These are phyloP conservation scores for Cryptosporidium andersoni DNA, from an alignment of 169 alveolate genomes.

Conservation along the genomic window DNA sequence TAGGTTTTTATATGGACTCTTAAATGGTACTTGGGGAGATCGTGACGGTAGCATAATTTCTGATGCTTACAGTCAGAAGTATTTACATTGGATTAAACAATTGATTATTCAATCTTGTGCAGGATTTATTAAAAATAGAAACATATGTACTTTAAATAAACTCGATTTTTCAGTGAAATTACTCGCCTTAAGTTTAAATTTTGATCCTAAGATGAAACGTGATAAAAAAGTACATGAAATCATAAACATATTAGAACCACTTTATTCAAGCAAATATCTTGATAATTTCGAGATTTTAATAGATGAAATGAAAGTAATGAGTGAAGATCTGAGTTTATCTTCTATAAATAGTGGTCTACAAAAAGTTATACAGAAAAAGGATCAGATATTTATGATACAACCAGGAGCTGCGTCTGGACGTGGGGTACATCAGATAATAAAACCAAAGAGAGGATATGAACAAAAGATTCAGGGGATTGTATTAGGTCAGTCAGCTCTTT, in stretches of 20 bases:
- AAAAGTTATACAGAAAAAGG: conserved; percentile 10
- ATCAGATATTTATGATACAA: conserved; percentile 15
- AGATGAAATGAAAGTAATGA: not conserved
- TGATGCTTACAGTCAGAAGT: conserved; percentile 53
- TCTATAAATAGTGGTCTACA: not conserved
- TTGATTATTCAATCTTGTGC: conserved; percentile 37
- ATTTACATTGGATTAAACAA: conserved; percentile 38
- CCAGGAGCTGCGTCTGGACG: conserved; percentile 69
- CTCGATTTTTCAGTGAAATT: conserved; percentile 15
- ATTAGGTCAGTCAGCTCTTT: conserved; percentile 22
- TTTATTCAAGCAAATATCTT: not conserved
- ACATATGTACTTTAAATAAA: conserved; percentile 11
- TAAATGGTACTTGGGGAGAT: conserved; percentile 35
- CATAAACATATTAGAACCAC: conserved; percentile 30
- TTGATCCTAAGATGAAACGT: conserved; percentile 14
- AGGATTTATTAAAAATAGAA: conserved; percentile 27
- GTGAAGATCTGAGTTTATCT: too few species aligned
- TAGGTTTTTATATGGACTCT: conserved; percentile 19
- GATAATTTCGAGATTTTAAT: not conserved
- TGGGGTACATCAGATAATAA: conserved; percentile 57
- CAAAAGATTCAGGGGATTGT: conserved; percentile 18
- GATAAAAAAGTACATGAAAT: conserved; percentile 19
- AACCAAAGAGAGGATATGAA: conserved; percentile 52
- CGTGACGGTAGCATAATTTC: conserved; percentile 45
- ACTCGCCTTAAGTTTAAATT: not conserved